A percentile compares a stretch with the other conserved stretches of the same genome.
These are phyloP conservation scores for Asparagopsis taxiformis DNA, from an alignment of 31 red algal genomes.

Conservation along the genomic window DNA sequence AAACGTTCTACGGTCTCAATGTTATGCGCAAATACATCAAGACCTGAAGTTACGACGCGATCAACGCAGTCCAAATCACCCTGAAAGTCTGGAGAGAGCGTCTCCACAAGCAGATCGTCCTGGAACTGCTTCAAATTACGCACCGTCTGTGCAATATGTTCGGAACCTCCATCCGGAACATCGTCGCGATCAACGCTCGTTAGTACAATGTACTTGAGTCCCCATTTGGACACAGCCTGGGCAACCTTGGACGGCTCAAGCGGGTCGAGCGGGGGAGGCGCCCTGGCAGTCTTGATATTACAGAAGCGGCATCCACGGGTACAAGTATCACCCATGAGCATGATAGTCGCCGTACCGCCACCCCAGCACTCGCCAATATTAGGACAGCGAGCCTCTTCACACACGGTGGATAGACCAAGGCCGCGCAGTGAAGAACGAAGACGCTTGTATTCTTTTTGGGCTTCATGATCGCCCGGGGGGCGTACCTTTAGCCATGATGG, in stretches of 20 bases:
- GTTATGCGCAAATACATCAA: slow-evolving; percentile 94
- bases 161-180: slow-evolving; percentile 79
- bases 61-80: slow-evolving; percentile 28
- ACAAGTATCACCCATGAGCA: slow-evolving; percentile 99
- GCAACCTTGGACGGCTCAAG: slow-evolving; percentile 55
- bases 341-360: slow-evolving; percentile 99
- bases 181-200: slow-evolving; percentile 93
- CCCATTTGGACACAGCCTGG: slow-evolving; percentile 56
- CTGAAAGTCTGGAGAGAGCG: slow-evolving; percentile 82
- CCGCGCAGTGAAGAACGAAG: slow-evolving; percentile 69
- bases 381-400: slow-evolving; percentile 98
- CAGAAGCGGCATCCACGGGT: slow-evolving; percentile 99
- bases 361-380: slow-evolving; percentile 99
- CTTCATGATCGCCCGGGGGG: slow-evolving; percentile 82
- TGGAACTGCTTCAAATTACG: slow-evolving; percentile 40
- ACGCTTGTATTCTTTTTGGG: slow-evolving; percentile 69
- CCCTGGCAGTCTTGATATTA: slow-evolving; percentile 83
- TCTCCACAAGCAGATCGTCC: slow-evolving; percentile 80
- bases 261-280: slow-evolving; percentile 69
- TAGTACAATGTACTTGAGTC: slow-evolving; percentile 90
- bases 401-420: slow-evolving; percentile 88
- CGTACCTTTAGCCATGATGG: slow-evolving; percentile 90
- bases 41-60: slow-evolving; percentile 59
- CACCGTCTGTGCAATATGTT: slow-evolving; percentile 76
- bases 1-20: slow-evolving; percentile 88